A percentile compares a stretch with the other conserved stretches of the same genome.
phyloP scores from a whole-genome alignment of 208 protist species.

The Porcisia hertigi region DNA sequence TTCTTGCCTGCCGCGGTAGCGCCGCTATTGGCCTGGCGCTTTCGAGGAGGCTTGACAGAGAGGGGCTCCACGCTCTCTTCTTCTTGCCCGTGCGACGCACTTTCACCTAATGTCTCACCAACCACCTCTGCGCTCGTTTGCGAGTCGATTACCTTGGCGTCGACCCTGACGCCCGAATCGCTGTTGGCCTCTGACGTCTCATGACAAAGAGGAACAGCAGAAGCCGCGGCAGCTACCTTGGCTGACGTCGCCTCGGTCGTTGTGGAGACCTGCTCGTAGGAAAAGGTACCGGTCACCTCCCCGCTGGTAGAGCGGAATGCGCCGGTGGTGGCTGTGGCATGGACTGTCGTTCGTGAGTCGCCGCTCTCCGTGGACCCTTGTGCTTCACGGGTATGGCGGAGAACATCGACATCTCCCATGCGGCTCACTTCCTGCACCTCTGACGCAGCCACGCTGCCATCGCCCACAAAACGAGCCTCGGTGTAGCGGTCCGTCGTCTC shows the following conservation, averaged over 20 bases:
- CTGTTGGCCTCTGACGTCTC: neutral
- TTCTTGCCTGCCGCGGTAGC: constrained; percentile 16
- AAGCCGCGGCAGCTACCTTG: neutral
- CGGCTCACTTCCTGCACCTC: constrained; percentile 24
- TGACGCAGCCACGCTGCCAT: constrained; percentile 22
- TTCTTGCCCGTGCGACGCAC: constrained; percentile 1
- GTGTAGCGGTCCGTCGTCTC: constrained; percentile 24
- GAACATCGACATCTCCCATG: constrained; percentile 25
- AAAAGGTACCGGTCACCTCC: constrained; percentile 30
- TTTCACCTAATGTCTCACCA: neutral
- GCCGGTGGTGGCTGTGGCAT: constrained; percentile 18
- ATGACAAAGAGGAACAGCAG: constrained; percentile 2
- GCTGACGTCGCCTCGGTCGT: constrained; percentile 7
- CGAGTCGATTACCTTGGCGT: constrained; percentile 1
- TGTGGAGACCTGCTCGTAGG: constrained; percentile 14
- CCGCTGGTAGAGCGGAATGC: constrained; percentile 28
- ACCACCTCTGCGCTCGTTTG: neutral
- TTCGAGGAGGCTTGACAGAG: neutral
- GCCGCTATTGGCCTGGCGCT: neutral
- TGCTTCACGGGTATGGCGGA: constrained; percentile 16
- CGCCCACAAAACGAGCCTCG: constrained; percentile 28
- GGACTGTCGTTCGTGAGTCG: constrained; percentile 20
- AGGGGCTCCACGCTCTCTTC: constrained; percentile 3
- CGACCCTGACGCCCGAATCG: constrained; percentile 1
- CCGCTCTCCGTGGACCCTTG: constrained; percentile 7